These are phyloP conservation scores for Aspergillus sp. DNA, from an alignment of 2,329 filamentous ascomycete genomes.

Conservation along the genomic window DNA sequence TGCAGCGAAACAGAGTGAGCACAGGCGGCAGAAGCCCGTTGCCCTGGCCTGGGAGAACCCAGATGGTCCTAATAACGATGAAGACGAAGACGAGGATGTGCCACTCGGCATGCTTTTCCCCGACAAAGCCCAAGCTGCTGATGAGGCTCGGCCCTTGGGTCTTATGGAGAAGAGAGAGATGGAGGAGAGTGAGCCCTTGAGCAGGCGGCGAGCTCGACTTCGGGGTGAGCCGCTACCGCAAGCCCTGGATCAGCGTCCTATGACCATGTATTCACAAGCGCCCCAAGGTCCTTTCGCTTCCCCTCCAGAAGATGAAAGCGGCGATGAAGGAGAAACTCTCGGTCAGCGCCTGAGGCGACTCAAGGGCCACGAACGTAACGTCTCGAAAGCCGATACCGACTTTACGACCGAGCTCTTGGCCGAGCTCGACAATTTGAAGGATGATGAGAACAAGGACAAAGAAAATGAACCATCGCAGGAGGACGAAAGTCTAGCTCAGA, in stretches of 20 bases:
- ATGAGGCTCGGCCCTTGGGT: conserved; percentile 49
- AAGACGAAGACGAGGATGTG: conserved; percentile 78
- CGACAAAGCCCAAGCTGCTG: conserved; percentile 37
- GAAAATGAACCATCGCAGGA: conserved; percentile 31
- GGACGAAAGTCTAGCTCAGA: conserved; percentile 53
- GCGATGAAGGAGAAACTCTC: conserved; percentile 50
- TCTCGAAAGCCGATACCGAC: conserved; percentile 41
- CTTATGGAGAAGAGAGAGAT: conserved; percentile 71
- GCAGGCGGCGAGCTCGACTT: conserved; percentile 74
- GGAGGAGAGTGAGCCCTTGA: conserved; percentile 91
- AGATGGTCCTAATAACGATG: conserved; percentile 46
- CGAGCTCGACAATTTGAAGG: conserved; percentile 42
- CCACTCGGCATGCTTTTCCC: conserved; percentile 82
- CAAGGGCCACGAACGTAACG: conserved; percentile 38
- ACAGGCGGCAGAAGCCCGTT: conserved; percentile 71
- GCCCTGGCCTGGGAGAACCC: conserved; percentile 85
- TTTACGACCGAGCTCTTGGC: conserved; percentile 50
- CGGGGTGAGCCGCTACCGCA: conserved; percentile 58
- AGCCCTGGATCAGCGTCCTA: conserved; percentile 36
- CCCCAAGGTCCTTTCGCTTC: conserved; percentile 7
- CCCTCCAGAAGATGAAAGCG: conserved; percentile 32
- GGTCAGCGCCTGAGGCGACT: conserved; percentile 50
- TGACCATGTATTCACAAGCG: conserved; percentile 40
- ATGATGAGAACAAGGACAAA: conserved; percentile 27
- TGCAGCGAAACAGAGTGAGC: conserved; percentile 78